These are phyloP conservation scores for Ophiostoma novo-ulmi DNA, from an alignment of 2,329 filamentous ascomycete species.

Conservation along the genomic window DNA sequence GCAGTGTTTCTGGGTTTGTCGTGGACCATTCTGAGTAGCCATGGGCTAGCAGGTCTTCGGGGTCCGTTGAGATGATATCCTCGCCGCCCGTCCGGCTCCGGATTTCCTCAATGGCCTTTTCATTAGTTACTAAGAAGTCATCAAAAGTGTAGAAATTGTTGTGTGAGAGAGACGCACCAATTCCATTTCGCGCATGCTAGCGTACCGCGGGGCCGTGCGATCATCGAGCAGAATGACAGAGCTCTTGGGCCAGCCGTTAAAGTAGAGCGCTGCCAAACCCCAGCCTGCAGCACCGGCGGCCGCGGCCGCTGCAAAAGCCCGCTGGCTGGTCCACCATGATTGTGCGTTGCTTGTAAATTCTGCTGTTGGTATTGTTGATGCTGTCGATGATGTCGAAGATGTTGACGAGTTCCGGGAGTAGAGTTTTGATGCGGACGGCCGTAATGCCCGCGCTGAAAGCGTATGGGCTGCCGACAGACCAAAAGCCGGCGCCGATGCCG, in stretches of 20 bases:
- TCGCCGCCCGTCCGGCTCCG: constrained; percentile 39
- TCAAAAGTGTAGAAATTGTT: too few relatives aligned
- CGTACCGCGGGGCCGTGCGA: constrained; percentile 35
- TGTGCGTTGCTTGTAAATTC: not conserved
- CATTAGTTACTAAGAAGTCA: not conserved
- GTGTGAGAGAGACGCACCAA: constrained; percentile 22
- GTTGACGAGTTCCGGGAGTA: not conserved
- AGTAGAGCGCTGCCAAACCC: constrained; percentile 36
- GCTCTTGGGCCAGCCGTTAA: constrained; percentile 27
- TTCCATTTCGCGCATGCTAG: constrained; percentile 42
- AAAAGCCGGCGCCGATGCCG: constrained; percentile 8
- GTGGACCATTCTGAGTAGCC: constrained; percentile 66
- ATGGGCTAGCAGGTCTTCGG: constrained; percentile 56
- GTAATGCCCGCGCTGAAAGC: not conserved
- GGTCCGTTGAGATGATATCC: constrained; percentile 57
- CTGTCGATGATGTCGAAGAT: not conserved
- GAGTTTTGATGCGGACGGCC: not conserved
- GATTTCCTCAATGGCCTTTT: constrained; percentile 41
- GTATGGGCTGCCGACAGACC: not conserved
- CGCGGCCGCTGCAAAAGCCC: constrained; percentile 38
- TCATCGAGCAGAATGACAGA: constrained; percentile 31
- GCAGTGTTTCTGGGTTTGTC: constrained; percentile 54
- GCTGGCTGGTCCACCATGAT: constrained; percentile 34
- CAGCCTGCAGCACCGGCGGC: constrained; percentile 41
- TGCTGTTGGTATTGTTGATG: not conserved